phyloP scores from a whole-genome alignment of 2,329 filamentous ascomycete species.

The Hirsutella thompsonii region DNA sequence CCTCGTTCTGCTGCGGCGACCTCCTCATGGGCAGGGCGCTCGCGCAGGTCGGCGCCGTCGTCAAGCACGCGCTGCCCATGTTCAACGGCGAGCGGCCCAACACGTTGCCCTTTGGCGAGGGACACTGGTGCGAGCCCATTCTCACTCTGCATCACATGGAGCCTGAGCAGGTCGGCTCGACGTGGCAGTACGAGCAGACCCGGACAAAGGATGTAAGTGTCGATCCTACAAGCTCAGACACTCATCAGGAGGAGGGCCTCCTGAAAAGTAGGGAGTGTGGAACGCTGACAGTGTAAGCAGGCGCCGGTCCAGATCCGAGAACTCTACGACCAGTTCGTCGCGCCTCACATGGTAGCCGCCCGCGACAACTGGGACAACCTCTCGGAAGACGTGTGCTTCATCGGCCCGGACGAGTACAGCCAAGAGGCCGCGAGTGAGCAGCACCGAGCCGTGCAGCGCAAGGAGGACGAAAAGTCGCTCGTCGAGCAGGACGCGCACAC shows the following conservation, averaged over 20 bases:
- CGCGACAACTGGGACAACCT: slow-evolving; percentile 40
- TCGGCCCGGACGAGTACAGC: slow-evolving; percentile 23
- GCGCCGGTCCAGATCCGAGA: slow-evolving; percentile 32
- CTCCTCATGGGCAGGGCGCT: slow-evolving; percentile 35
- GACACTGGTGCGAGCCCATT: slow-evolving; percentile 44
- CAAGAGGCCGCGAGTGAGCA: slow-evolving; percentile 17
- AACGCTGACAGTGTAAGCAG: slow-evolving; percentile 13
- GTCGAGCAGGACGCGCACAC: slow-evolving; percentile 31
- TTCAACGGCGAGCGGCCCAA: slow-evolving; percentile 42
- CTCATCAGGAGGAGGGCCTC: no score
- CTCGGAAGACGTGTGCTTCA: slow-evolving; percentile 33
- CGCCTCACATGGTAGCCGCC: slow-evolving; percentile 24
- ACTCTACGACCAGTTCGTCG: slow-evolving; percentile 35
- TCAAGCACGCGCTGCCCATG: slow-evolving; percentile 35
- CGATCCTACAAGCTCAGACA: neutral
- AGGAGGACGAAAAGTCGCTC: slow-evolving; percentile 23
- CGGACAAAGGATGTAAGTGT: slow-evolving; percentile 26
- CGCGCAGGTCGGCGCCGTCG: slow-evolving; percentile 27
- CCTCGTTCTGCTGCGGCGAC: slow-evolving; percentile 37
- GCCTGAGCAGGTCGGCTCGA: slow-evolving; percentile 34
- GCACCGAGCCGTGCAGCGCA: slow-evolving; percentile 18
- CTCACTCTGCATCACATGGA: slow-evolving; percentile 44
- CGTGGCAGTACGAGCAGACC: slow-evolving; percentile 41
- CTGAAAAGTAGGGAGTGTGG: no score
- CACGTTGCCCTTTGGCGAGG: slow-evolving; percentile 32